Base-by-base conservation (phyloP, 352 stramenopile species). In the Nothophytophthora sp. region DNA sequence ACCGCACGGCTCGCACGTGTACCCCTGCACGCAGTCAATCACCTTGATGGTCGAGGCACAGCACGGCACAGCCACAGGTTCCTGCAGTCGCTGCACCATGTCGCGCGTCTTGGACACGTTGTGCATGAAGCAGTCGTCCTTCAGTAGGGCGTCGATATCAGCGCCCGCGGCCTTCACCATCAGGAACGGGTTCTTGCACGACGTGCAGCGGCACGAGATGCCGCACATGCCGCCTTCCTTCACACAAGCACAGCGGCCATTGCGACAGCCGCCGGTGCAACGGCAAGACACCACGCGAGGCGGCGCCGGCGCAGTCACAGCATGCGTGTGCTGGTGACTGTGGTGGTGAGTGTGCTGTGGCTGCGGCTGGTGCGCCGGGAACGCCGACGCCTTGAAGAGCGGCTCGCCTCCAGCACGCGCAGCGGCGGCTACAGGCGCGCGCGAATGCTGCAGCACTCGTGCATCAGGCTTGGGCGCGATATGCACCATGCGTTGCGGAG, bases 41-140 rank as follows among this genome's bases (percentile, higher is more conserved):
- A 93, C 78, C 51, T 84, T 80, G 63, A 92, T 74, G 6, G 48
- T 60, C 16, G 63, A 32, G 18, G 63, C 41, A 55, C 79, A 90
- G 49, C 83, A 93, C 39, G 83, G 76, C 38, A 91, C 76, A 6
- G 51, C 38, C 36, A 93, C 76, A 13, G 58, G 47, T 48, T 93
- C 83, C 43, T 91, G 74, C 35, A 93, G 67, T 13, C 82, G 74
- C 49, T 65, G 52, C 38, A 88, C 77, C 83, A 93, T 93, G 72
- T 92, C 80, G 44, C 83, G 74, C 27, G 79, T 92, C 71, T 91
- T 91, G 43, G 74, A 87, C 39, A 92, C 75, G 46, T 93, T 93
- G 67, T 93, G 83, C 83, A 93, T 93, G 55, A 93, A 93, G 58
- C 83, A 93, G 50, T 72, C 68, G 54, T 93, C 83, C 46, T 88